A percentile compares a stretch with the other conserved stretches of the same genome.
These are phyloP conservation scores for Ustilago trichophora DNA, from an alignment of 1,284 basidiomycete species.

Conservation along the genomic window DNA sequence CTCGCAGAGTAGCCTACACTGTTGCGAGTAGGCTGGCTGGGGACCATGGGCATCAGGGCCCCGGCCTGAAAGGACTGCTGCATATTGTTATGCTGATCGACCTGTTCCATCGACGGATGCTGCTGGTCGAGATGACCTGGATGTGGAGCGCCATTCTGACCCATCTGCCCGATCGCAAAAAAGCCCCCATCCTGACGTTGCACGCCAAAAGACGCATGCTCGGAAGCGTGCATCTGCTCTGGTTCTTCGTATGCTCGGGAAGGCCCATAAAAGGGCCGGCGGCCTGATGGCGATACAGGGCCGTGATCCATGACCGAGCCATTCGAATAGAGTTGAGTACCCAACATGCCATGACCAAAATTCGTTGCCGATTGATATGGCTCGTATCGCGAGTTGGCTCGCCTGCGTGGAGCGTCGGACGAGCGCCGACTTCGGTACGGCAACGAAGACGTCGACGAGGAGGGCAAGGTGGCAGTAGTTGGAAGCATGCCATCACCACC, in stretches of 20 bases:
- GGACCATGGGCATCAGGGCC: conserved; percentile 20
- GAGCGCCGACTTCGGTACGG: conserved; percentile 16
- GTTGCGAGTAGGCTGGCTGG: conserved; percentile 28
- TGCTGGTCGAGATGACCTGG: conserved; percentile 9
- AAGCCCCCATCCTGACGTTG: conserved; percentile 22
- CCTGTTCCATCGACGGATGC: background rate
- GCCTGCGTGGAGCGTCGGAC: conserved; percentile 29
- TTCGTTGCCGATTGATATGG: conserved; percentile 13
- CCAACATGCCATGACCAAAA: conserved; percentile 15
- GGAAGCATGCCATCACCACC: conserved; percentile 37
- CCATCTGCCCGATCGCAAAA: conserved; percentile 10
- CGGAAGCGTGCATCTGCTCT: conserved; percentile 2
- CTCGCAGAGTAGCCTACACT: conserved; percentile 4
- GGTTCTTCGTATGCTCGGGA: conserved; percentile 15
- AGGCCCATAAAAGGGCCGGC: conserved; percentile 8
- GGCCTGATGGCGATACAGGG: conserved; percentile 11
- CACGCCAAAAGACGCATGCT: conserved; percentile 3
- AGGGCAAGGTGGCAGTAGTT: conserved; percentile 13
- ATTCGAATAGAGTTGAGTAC: conserved; percentile 18
- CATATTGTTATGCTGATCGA: conserved; percentile 1
- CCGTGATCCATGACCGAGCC: conserved; percentile 5
- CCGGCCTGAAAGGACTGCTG: conserved; percentile 18
- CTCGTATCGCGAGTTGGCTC: conserved; percentile 39
- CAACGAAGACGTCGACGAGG: conserved; percentile 5
- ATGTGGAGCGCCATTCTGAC: conserved; percentile 4